Evolutionary conservation across 305 asterid species (phyloP), one percentile per base, ranked within the genome.

Genomic region (Solanum hybrid): DNA sequence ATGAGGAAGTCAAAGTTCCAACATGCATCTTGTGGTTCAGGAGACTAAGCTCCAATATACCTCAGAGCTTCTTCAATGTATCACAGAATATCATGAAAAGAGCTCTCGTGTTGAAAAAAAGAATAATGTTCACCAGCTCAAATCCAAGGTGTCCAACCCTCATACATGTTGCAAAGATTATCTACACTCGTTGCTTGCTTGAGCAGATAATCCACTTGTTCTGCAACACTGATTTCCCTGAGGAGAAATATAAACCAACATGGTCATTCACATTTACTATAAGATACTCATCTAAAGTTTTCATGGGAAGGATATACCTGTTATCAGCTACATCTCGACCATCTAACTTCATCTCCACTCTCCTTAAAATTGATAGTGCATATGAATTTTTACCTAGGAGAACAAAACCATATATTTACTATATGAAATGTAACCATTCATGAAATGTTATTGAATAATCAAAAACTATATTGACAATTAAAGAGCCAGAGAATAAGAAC

Each of bases 91-190:
- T 92, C 90, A 91, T 78, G 77, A 87, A 88, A 82, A 86, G 82
- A 80, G 89, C 88, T 60, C 84, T 66, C 51, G 86, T 31, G 77
- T 31, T 89, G 36, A 85, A 45, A 29, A 88, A 88, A 86, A 86
- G 88, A 91, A 76, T 81, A 90, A 89, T 85, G 82, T 82, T 86
- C 78, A 64, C 86, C 64, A 80, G 88, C 89, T 97, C 94, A 98
- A 93, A 98, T 98, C 99, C 99, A 96, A 90, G 99, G 99, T 15
- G 99, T 98, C 99, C 99, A 98, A 69, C 99, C 99, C 94, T 98
- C 99, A 78, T 98, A 98, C 99, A 98, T 98, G 89, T 96, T 98
- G 92, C 99, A 98, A 81, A 97, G 98, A 94, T 98, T 98, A 92
- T 98, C 99, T 11, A 94, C 86, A 88, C 95, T 95, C n/a, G 98